Base-by-base conservation (phyloP, 148 eudicot species). In the Selenicereus undatus region DNA sequence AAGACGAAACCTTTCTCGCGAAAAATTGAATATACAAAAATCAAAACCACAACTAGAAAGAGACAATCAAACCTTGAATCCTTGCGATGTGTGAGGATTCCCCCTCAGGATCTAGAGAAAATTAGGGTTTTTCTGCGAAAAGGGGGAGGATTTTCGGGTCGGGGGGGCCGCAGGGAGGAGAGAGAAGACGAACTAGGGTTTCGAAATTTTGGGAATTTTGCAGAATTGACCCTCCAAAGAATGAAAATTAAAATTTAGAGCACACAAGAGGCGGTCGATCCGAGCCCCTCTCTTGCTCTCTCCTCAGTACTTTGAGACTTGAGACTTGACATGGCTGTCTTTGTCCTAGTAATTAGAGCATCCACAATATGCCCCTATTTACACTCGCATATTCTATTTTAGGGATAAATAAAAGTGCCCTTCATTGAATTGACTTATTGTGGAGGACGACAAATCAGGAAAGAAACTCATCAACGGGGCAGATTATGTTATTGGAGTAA, bases 151-250 rank as follows among this genome's bases (percentile, higher is more conserved):
- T 50, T 48, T 74, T 74, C 42, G 7, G 30, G 36, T 0, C 50
- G 52, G 76, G 22, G 77, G 39, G 29, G 36, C 30, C 30, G 62
- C 3, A 7, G 32, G 5, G 58, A 39, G 74, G 71, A 36, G 77
- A 80, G 72, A n/a, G 56, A 29, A 51, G 4, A 42, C 26, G 60
- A 71, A 45, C 74, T 83, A 79, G 89, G 89, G 85, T 87, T 87
- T 77, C 32, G 51, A 60, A 79, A 81, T 71, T n/a, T 65, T 26
- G 78, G 64, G 81, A 79, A 74, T 32, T 43, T 83, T 83, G 86
- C 84, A 81, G 72, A 71, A 24, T 50, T 77, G 85, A 77, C 60
- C 86, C 84, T 82, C 45, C 39, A 73, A 77, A 64, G 74, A 73
- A 32, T 1, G 13, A 77, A 72, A 80, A 77, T 68, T 76, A 14